Base-by-base conservation (phyloP, 257 asterid species). In the Gynochthodes officinalis region DNA sequence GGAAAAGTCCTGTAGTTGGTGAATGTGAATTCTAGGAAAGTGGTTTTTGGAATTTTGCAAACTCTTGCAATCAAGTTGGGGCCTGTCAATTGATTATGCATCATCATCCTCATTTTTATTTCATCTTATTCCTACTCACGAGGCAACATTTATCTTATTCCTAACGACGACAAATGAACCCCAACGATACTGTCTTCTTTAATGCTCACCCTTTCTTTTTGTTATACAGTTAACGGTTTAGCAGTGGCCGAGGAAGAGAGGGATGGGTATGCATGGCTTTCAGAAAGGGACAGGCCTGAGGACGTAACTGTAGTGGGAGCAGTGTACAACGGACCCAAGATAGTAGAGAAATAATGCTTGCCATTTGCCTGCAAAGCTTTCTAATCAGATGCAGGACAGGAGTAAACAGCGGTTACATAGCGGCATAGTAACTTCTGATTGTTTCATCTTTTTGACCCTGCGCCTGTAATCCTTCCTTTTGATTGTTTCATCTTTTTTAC, bases 251-350 rank as follows among this genome's bases (percentile, higher is more conserved):
- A 70, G 63, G 86, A 79, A 63, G 84, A 80, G 54, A 62, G 71
- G 53, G 91, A 80, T 11, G 79, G 75, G 0, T 84, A 85, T 64
- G 93, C 88, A 53, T 93, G 96, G 98, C 94, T 93, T 54, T 76
- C 79, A 84, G 96, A 90, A 79, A 84, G 89, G 81, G 98, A 89
- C 48, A 84, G 53, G 71, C 98, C 97, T 0, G 85, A 86, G 58
- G 96, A 90, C 15, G 81, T 85, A 5, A 65, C 57, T 0, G 78
- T 93, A 25, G 89, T 88, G 19, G 94, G 92, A 50, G 81, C 82
- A 4, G 10, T 75, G 40, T 93, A 90, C 81, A 83, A 70, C 5
- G 97, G 97, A 49, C 97, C 96, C 16, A 86, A 84, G 78, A 85
- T 93, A 70, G 74, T 76, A 6, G 84, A 58, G 61, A 89, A 83